These are phyloP conservation scores for Penicillium fimorum DNA, from an alignment of 495 filamentous ascomycete species.

Conservation along the genomic window DNA sequence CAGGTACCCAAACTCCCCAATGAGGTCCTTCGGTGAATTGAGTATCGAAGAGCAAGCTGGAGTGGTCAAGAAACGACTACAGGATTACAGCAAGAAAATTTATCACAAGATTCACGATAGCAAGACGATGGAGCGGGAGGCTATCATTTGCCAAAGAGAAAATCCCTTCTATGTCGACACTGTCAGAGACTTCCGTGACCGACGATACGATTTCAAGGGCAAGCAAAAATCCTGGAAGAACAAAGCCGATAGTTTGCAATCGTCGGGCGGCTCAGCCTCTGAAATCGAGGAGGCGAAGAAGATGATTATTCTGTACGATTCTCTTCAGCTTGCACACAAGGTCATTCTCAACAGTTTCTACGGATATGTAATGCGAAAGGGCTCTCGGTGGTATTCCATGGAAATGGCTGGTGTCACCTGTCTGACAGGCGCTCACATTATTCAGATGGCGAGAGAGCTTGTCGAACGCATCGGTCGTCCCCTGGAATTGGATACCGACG, in stretches of 20 bases:
- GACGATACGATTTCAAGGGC: constrained; percentile 96
- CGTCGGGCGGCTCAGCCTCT: constrained; percentile 66
- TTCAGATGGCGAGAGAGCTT: constrained; percentile 92
- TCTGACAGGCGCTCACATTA: constrained; percentile 93
- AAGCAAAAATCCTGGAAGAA: constrained; percentile 98
- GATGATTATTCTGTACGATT: constrained; percentile 97
- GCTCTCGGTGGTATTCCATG: constrained; percentile 98
- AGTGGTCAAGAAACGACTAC: constrained; percentile 81
- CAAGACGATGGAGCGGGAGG: constrained; percentile 88
- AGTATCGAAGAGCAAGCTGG: constrained; percentile 77
- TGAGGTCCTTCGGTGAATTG: constrained; percentile 78
- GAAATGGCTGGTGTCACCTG: constrained; percentile 99
- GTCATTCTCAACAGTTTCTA: constrained; percentile 99
- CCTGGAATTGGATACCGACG: constrained; percentile 96
- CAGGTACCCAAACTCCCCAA: constrained; percentile 63
- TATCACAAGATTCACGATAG: constrained; percentile 99
- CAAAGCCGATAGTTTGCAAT: constrained; percentile 83
- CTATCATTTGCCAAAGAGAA: constrained; percentile 97
- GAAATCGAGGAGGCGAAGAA: constrained; percentile 97
- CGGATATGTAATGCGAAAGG: constrained; percentile 99
- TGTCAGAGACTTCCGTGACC: constrained; percentile 90
- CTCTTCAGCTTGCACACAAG: constrained; percentile 94
- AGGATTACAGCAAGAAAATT: constrained; percentile 95
- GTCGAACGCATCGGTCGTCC: constrained; percentile 93
- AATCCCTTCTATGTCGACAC: constrained; percentile 99